Base-by-base conservation (phyloP, 1,139 yeast species). In the Lodderomyces orthopsilosis region DNA sequence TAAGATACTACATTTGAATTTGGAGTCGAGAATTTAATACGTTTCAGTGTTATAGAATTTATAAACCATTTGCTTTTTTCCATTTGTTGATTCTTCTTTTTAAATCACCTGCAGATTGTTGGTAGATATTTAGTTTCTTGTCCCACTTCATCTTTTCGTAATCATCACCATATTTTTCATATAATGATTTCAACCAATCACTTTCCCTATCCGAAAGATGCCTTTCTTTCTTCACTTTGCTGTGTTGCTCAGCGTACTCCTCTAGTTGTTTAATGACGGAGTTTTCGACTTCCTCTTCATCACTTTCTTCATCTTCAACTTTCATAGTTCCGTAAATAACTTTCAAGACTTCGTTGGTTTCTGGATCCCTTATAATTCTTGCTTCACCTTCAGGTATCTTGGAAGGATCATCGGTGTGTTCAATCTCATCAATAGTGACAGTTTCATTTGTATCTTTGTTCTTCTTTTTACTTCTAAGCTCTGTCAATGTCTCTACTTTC, bases 141-240 rank as follows among this genome's bases (percentile, higher is more conserved):
- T 93, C 98, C 86, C 95, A 85, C 61, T 82, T 85, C 98, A 94
- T 93, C 56, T 82, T 86, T 41, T 79, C 84, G 60, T 82, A 90
- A 61, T 93, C 85, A 50, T 90, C 95, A 15, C 97, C 97, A 59
- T 93, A 81, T 63, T 88, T 89, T 24, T 77, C 79, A 47, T 83
- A 75, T 41, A 93, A 70, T 19, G 66, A 65, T 42, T 65, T 66
- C 37, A 89, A 65, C 95, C 96, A 89, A 33, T 77, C 85, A 40
- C 63, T 66, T 63, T 93, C 98, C 55, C 95, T 71, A 37, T 77
- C 83, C 44, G 90, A 80, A 53, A 80, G 85, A 37, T 63, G 68
- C 56, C 89, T 76, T 47, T 73, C 84, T 40, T 55, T 64, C 47
- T 66, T 77, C 12, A 70, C 65, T 36, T 66, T 63, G 10, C 78